phyloP scores from a whole-genome alignment of 2,329 filamentous ascomycete genomes.

The Neofusicoccum umdonicola region DNA sequence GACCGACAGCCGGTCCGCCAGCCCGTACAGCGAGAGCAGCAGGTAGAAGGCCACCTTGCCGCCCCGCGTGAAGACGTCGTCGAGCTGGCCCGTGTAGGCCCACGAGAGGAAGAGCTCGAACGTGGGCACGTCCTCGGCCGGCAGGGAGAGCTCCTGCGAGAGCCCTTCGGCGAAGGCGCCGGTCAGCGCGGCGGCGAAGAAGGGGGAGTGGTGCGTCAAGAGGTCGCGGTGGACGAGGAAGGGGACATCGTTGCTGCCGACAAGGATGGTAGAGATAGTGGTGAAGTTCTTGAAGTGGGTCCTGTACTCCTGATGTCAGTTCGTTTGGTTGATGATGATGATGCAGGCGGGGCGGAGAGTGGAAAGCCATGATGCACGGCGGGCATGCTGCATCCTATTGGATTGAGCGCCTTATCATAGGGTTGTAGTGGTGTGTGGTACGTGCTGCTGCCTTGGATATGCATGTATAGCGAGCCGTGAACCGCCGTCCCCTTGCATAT shows the following conservation, averaged over 20 bases:
- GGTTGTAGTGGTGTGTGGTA: neutral
- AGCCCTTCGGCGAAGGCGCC: constrained; percentile 47
- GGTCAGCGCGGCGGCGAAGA: constrained; percentile 52
- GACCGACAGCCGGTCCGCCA: constrained; percentile 48
- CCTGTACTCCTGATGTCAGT: constrained; percentile 24
- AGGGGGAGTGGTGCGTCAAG: constrained; percentile 47
- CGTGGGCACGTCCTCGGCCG: constrained; percentile 44
- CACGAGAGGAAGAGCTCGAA: constrained; percentile 53
- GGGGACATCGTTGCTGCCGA: constrained; percentile 40
- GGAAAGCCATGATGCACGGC: neutral
- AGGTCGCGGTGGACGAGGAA: constrained; percentile 51
- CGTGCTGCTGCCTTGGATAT: neutral
- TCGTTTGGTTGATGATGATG: too few species aligned
- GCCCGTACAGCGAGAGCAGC: constrained; percentile 47
- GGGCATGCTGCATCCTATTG: neutral
- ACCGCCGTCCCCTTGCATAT: constrained; percentile 7
- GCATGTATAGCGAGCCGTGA: neutral
- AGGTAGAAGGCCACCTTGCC: constrained; percentile 51
- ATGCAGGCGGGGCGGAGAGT: too few species aligned
- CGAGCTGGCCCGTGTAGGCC: constrained; percentile 47
- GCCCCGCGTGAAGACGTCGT: constrained; percentile 41
- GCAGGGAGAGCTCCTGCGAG: constrained; percentile 42
- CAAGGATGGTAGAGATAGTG: constrained; percentile 34
- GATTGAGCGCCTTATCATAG: neutral
- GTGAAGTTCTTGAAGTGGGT: constrained; percentile 42